Percentiles rank a stretch among this genome's conserved stretches.
Conservation (phyloP, 192 early-diverging fungal species). For the Irineochytrium annulatum region DNA sequence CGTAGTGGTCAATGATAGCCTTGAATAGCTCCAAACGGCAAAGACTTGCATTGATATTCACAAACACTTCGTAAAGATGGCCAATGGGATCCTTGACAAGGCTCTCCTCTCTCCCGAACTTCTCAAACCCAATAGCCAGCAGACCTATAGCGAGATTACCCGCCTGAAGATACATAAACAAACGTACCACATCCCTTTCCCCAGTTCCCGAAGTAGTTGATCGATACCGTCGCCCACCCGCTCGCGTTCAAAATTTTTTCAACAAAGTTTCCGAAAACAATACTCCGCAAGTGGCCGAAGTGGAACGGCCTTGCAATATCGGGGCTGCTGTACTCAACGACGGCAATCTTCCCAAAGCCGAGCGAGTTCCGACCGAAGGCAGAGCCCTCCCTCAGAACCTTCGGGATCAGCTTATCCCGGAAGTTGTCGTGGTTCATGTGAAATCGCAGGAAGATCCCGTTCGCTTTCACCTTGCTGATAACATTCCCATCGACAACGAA, state of each 20-base stretch:
- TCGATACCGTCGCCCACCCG: conserved; percentile 84
- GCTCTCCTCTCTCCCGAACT: conserved; percentile 75
- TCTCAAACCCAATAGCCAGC: conserved; percentile 83
- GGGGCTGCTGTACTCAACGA: conserved; percentile 93
- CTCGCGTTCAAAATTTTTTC: conserved; percentile 75
- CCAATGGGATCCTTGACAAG: conserved; percentile 78
- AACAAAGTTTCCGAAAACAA: conserved; percentile 95
- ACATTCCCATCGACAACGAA: conserved; percentile 10
- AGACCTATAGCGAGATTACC: conserved; percentile 49
- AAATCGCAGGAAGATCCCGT: conserved; percentile 29
- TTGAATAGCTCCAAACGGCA: conserved; percentile 7
- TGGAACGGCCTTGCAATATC: conserved; percentile 99
- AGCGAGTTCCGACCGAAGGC: conserved; percentile 21
- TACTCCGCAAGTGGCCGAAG: conserved; percentile 93
- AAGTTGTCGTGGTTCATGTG: conserved; percentile 19
- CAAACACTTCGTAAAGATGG: conserved; percentile 91
- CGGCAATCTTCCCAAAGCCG: conserved; percentile 62
- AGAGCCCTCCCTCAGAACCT: conserved; percentile 15
- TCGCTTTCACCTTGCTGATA: conserved; percentile 9
- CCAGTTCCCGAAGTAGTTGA: conserved; percentile 99
- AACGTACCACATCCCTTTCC: conserved; percentile 93
- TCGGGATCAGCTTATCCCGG: conserved; percentile 26
- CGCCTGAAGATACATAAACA: conserved; percentile 4
- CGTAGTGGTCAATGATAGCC: neutral
- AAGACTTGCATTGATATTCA: conserved; percentile 66